Base-by-base conservation (phyloP, 129 eudicot species). In the Chrysanthemum makinoi region DNA sequence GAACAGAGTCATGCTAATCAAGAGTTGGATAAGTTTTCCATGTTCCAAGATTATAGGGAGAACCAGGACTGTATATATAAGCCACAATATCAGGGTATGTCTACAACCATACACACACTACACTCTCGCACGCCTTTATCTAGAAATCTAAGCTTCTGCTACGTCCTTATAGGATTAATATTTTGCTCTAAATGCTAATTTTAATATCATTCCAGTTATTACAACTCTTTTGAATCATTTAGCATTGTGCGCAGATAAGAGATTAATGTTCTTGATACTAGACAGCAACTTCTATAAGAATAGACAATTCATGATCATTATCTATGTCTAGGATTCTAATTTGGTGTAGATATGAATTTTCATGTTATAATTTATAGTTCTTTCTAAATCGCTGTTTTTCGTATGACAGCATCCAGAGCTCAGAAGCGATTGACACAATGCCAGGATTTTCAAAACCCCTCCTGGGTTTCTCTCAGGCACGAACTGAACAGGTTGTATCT, bases 401-500 rank as follows among this genome's bases (percentile, higher is more conserved):
- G 11, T 55, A 35, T 58, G 57, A 61, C 79, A 88, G 95, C 58
- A 44, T 68, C 78, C 62, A 81, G 81, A 76, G 67, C 83, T 67
- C 85, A 81, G 64, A 72, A 51, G n/a, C 68, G 67, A n/a, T n/a
- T 77, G 74, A 78, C 78, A 68, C 95, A n/a, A n/a, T 85, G 46
- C 88, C 84, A 13, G 91, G 95, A 50, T 85, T 85, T 72, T 56
- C 87, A 10, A 83, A 80, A 28, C 91, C 89, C 91, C 89, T 76
- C 87, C 88, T 9, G 91, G 96, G 6, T 88, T 88, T 72, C 69
- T 82, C 43, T 39, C 84, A 28, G 33, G 58, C 49, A 81, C 75
- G 57, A 81, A 63, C 63, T 26, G 74, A 82, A 59, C 79, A 50
- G 70, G 58, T 16, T 78, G 48, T 61, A 77, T 70, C 84, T 26